Evolutionary conservation across 208 protist species (phyloP), one percentile per base, ranked within the genome.

Genomic region (Leishmania aethiopica): DNA sequence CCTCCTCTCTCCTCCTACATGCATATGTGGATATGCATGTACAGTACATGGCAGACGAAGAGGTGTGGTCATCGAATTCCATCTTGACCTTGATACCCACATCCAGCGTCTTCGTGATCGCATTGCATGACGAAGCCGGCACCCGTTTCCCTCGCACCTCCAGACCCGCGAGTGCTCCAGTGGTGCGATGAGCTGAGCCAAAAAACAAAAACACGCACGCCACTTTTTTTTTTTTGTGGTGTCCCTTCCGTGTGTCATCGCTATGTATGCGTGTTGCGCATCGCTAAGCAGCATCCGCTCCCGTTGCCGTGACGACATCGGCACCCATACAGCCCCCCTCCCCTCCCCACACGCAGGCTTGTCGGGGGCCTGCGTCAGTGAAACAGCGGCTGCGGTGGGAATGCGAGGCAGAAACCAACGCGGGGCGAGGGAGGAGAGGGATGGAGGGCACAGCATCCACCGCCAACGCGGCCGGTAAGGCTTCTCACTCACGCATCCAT

Each of bases 401-500:
- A 28, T n/a, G 40, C 19, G 35, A 40, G 62, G 3, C 11, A 69
- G 37, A 8, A 11, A 40, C 45, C 45, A 49, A 71, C 66, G 37
- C 66, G 37, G 13, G 62, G 28, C 11, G 32, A 22, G 62, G 66
- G 32, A 35, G 13, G 17, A 19, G 69, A 13, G 57, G 0, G 60
- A 67, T 37, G 60, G 60, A 67, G 60, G 28, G 11, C 69, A 32
- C 25, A 47, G 69, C 25, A 47, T 19, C 28, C 42, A n/a, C 69
- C 45, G 69, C 10, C 25, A 47, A 15, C 67, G 67, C 32, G 3
- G 0, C 28, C 69, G 2, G 2, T 51, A 1, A 35, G 19, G 25
- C 40, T 2, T n/a, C 57, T 69, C 40, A 32, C 40, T 86, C 45
- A 95, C n/a, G 91, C 35, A 15, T 86, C 85, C 3, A 96, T 45